A percentile compares a stretch with the other conserved stretches of the same genome.
phyloP scores from a whole-genome alignment of 768 basidiomycete species.

The Panaeolus papilionaceus region DNA sequence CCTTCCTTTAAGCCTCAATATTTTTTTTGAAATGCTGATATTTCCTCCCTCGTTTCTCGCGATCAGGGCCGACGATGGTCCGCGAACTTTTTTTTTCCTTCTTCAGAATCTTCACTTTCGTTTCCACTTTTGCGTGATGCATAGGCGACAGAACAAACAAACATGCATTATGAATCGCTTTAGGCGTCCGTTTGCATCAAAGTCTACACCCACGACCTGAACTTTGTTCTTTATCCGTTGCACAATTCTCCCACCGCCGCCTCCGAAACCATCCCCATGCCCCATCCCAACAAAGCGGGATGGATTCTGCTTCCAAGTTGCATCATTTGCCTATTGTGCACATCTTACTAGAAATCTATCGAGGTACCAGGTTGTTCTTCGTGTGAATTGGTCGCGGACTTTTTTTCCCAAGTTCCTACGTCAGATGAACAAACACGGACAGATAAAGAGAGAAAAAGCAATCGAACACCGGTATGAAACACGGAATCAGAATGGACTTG shows the following conservation, averaged over 20 bases:
- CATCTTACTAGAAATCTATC: slow-evolving; percentile 7
- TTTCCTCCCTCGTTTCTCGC: slow-evolving; percentile 4
- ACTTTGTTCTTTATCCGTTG: slow-evolving; percentile 10
- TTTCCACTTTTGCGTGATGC: background rate
- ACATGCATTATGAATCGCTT: background rate
- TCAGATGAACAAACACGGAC: slow-evolving; percentile 12
- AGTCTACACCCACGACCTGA: slow-evolving; percentile 11
- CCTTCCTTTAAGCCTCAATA: background rate
- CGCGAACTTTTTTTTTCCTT: slow-evolving; percentile 6
- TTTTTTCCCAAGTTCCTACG: slow-evolving; percentile 13
- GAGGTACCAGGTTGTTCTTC: slow-evolving; percentile 14
- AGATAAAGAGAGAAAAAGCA: slow-evolving; percentile 14
- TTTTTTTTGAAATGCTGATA: background rate
- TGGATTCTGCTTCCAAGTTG: slow-evolving; percentile 6
- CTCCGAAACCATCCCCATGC: slow-evolving; percentile 6
- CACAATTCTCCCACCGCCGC: slow-evolving; percentile 6
- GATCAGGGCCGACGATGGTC: slow-evolving; percentile 11
- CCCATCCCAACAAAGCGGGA: slow-evolving; percentile 13
- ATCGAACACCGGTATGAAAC: slow-evolving; percentile 9
- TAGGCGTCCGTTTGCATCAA: slow-evolving; percentile 2
- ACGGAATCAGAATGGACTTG: slow-evolving; percentile 15
- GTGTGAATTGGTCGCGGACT: background rate
- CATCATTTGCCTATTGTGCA: background rate
- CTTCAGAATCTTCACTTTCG: background rate
- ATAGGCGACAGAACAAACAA: slow-evolving; percentile 10